Base-by-base conservation (phyloP, 306 rosid genomes). In the Notholithocarpus densiflorus region DNA sequence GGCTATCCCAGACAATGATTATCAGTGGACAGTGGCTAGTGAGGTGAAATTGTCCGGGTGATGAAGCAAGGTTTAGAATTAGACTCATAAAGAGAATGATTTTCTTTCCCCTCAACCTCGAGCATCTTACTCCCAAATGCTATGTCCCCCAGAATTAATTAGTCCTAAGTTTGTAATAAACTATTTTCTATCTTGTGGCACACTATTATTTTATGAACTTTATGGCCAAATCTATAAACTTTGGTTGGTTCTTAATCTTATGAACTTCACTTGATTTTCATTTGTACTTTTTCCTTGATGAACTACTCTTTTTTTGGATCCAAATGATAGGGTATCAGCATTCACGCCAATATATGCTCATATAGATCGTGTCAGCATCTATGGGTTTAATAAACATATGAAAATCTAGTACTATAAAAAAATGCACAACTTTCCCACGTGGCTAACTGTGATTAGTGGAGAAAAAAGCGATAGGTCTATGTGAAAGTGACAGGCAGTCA, bases 401-500 rank as follows among this genome's bases (percentile, higher is more conserved):
- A 40, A 40, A 40, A 40, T 40, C 45, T 40, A 8, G 11, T 8
- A 40, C 45, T 2, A 40, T 12, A 40, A 40, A 40, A 37, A 37
- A 7, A 40, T 40, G 45, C 45, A 40, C 45, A 2, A 40, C 45
- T 40, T 37, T 40, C 45, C 0, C 45, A 40, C 45, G 0, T 8
- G 11, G 45, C 12, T 40, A 7, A 0, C 45, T 40, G 0, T 40
- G 12, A 40, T 40, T 40, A 40, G 23, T 8, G 0, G 1, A 56
- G 11, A 40, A 2, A 37, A 37, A 37, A 7, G 2, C 0, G 2
- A 37, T 37, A 37, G 0, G 0, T 37, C 2, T 0, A 37, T 37
- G 2, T 7, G 1, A 37, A 0, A 7, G 0, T 37, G 45, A 37
- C 11, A 37, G 0, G 10, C 0, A 37, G 0, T 37, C 0, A 6